These are phyloP conservation scores for Neurospora pannonica DNA, from an alignment of 495 filamentous ascomycete species.

Conservation along the genomic window DNA sequence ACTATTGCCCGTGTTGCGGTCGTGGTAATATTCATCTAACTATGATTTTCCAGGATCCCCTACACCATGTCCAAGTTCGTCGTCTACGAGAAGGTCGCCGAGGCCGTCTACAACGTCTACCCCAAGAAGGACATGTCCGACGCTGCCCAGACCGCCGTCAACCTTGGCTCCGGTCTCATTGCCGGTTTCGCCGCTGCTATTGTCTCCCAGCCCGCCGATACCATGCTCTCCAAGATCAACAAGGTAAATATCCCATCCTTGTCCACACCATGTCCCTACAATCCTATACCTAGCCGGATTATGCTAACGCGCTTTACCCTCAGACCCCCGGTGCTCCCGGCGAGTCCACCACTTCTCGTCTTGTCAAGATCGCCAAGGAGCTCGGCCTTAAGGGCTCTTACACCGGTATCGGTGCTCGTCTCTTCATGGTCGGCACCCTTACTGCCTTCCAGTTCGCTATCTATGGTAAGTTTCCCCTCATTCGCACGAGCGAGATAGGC, in stretches of 20 bases:
- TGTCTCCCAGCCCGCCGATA: constrained; percentile 96
- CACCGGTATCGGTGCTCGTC: constrained; percentile 84
- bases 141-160: constrained; percentile 73
- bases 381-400: constrained; percentile 84
- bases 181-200: constrained; percentile 96
- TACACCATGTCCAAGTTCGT: constrained; percentile 99
- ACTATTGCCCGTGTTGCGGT: not conserved
- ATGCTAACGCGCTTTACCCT: not conserved
- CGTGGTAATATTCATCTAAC: constrained; percentile 5
- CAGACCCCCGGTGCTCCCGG: constrained; percentile 85
- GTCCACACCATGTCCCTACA: not conserved
- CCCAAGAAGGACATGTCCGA: constrained; percentile 72
- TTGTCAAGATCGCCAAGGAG: constrained; percentile 94
- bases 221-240: constrained; percentile 99
- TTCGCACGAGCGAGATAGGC: not conserved
- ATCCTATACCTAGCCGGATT: not conserved
- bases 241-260: constrained; percentile 33
- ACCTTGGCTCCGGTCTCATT: constrained; percentile 90
- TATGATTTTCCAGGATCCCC: constrained; percentile 57
- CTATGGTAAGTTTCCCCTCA: constrained; percentile 48
- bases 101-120: constrained; percentile 59
- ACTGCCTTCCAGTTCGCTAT: constrained; percentile 96
- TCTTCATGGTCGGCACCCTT: constrained; percentile 72
- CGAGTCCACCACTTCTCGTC: constrained; percentile 81
- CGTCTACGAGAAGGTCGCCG: constrained; percentile 94